A percentile compares a stretch with the other conserved stretches of the same genome.
These are phyloP conservation scores for Houttuynia cordata DNA, from an alignment of 164 flowering plant species.

Conservation along the genomic window DNA sequence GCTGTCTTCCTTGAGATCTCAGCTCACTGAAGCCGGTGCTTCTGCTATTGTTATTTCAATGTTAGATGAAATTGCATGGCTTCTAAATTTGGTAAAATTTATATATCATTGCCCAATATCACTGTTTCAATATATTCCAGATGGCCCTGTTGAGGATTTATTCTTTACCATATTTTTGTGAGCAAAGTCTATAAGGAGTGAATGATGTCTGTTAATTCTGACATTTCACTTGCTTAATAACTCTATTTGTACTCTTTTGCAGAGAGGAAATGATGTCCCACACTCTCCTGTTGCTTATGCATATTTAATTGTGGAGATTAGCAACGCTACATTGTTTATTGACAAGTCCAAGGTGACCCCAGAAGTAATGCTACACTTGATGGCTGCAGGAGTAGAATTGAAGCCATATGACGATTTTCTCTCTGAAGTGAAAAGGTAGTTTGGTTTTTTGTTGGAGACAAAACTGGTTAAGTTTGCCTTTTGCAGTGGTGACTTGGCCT, in stretches of 20 bases:
- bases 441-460: background rate
- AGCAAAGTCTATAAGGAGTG: no score
- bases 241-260: slow-evolving; percentile 9
- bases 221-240: no score
- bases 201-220: no score
- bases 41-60: slow-evolving; percentile 72
- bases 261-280: slow-evolving; percentile 94
- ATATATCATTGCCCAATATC: background rate
- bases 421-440: slow-evolving; percentile 62
- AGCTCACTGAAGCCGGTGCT: slow-evolving; percentile 45
- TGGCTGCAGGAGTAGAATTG: slow-evolving; percentile 57
- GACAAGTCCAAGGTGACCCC: slow-evolving; percentile 59
- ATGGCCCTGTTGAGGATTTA: background rate
- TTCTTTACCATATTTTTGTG: background rate
- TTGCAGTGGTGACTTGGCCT: background rate
- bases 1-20: slow-evolving; percentile 55
- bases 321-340: slow-evolving; percentile 48
- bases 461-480: background rate
- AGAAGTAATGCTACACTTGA: slow-evolving; percentile 68
- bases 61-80: slow-evolving; percentile 98
- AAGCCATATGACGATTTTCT: slow-evolving; percentile 73
- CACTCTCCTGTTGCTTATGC: slow-evolving; percentile 92
- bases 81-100: slow-evolving; percentile 75
- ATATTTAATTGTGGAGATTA: slow-evolving; percentile 61
- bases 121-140: background rate